phyloP scores from a whole-genome alignment of 129 eudicot species.

The Saussurea involucrata region DNA sequence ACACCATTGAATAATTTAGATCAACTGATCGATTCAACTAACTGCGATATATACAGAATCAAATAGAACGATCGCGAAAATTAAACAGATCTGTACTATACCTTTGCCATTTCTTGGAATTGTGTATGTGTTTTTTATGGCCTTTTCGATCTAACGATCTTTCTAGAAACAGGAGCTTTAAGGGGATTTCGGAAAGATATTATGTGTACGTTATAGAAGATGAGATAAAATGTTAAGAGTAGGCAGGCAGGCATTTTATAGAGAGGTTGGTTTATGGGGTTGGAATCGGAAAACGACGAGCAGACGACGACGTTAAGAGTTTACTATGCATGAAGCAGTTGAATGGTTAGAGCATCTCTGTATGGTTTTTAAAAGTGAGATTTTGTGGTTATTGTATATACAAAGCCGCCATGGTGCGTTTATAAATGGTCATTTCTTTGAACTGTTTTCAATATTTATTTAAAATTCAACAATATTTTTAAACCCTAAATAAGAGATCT shows the following conservation, averaged over 20 bases:
- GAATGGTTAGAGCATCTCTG: neutral
- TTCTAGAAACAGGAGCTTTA: neutral
- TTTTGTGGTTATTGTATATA: too few species aligned
- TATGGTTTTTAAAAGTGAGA: too few species aligned
- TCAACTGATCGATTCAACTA: neutral
- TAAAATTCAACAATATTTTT: too few species aligned
- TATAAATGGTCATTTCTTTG: too few species aligned
- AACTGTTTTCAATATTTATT: too few species aligned
- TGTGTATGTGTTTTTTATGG: neutral
- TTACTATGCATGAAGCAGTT: neutral
- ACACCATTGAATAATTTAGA: too few species aligned
- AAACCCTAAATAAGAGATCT: too few species aligned
- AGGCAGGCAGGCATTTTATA: neutral
- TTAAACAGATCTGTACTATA: neutral
- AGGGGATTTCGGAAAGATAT: neutral
- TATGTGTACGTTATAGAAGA: too few species aligned
- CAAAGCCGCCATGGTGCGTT: too few species aligned
- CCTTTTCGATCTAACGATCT: neutral
- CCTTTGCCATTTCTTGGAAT: constrained; percentile 1
- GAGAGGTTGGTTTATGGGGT: neutral
- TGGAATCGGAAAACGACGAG: too few species aligned
- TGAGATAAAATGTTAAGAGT: neutral
- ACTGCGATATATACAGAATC: too few species aligned
- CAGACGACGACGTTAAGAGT: neutral
- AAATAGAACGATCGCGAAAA: neutral